Base-by-base conservation (phyloP, 73 alveolate species). In the Breviolum minutum region DNA sequence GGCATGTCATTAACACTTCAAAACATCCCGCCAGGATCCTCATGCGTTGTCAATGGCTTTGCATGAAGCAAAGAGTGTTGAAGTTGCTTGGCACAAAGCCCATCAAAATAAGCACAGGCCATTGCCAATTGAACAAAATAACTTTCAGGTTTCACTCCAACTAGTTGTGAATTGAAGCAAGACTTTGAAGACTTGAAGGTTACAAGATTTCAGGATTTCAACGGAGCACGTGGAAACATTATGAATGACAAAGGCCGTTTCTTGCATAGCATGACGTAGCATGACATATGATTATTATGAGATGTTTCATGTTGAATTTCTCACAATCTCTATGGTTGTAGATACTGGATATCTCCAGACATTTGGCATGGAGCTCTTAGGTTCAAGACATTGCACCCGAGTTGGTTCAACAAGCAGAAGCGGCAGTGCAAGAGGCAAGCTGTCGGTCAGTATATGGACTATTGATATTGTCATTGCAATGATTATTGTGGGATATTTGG, bases 341-440 rank as follows among this genome's bases (percentile, higher is more conserved):
- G n/a, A n/a, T n/a, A n/a, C n/a, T n/a, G n/a, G 54, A 40, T 40
- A 40, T 3, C 54, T 40, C 54, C 54, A 40, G 54, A 40, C 32
- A 71, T 71, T 12, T 71, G 29, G 12, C 30, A 17, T 71, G n/a
- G 81, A 77, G 86, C 62, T 7, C 62, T 54, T 29, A 81, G 70
- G 70, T 81, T 14, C 66, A 63, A 63, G 70, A 88, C 71, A 48
- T 60, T 26, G 95, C 76, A 26, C 95, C 95, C 6, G 95, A 88
- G 84, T 63, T 88, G 85, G 84, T 88, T 9, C 84, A 69, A 24
- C 69, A 88, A 70, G 95, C 95, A 32, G 95, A 88, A 70, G 70
- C 32, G 11, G 81, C 83, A 11, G 54, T 88, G 80, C 68, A 88
- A 60, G 69, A 88, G 95, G 95, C 85, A 54, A 32, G 87, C 48